Percentiles rank a stretch among this genome's conserved stretches.
Evolutionary conservation across 1,284 basidiomycete species (phyloP).

Genomic region (Rugosomyces carneus): DNA sequence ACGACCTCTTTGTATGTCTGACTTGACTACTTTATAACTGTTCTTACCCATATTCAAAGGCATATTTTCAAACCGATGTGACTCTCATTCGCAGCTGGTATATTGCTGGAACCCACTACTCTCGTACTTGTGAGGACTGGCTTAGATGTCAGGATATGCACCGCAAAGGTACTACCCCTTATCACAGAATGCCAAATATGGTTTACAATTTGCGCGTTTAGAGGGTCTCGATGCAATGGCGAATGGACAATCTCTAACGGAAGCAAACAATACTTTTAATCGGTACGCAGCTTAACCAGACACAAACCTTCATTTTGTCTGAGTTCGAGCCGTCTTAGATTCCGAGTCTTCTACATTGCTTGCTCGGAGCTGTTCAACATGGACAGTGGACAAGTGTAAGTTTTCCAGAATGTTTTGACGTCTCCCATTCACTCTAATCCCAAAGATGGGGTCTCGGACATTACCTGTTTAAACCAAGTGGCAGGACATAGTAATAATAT

Average conservation of each 20-base stretch:
- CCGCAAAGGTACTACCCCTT: conserved; percentile 25
- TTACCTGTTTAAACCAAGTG: conserved; percentile 30
- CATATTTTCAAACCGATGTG: conserved; percentile 68
- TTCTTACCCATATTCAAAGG: conserved; percentile 23
- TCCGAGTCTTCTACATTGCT: conserved; percentile 72
- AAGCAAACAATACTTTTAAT: conserved; percentile 60
- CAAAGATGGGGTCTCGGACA: conserved; percentile 35
- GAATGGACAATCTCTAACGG: conserved; percentile 7
- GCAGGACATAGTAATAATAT: conserved; percentile 7
- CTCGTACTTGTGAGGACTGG: conserved; percentile 67
- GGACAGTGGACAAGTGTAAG: conserved; percentile 60
- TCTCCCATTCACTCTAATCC: not conserved
- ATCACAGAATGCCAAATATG: not conserved
- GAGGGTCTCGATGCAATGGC: conserved; percentile 45
- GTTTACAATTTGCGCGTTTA: conserved; percentile 1
- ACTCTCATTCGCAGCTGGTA: conserved; percentile 58
- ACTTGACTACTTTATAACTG: not conserved
- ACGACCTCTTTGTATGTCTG: conserved; percentile 53
- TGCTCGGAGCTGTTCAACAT: conserved; percentile 71
- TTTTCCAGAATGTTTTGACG: conserved; percentile 7
- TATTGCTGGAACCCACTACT: conserved; percentile 64
- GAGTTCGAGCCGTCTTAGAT: conserved; percentile 30
- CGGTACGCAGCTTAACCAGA: conserved; percentile 26
- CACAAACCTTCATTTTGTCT: not conserved
- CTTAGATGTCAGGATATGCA: conserved; percentile 56